These are phyloP conservation scores for Pichia californica DNA, from an alignment of 805 yeast species.

Conservation along the genomic window DNA sequence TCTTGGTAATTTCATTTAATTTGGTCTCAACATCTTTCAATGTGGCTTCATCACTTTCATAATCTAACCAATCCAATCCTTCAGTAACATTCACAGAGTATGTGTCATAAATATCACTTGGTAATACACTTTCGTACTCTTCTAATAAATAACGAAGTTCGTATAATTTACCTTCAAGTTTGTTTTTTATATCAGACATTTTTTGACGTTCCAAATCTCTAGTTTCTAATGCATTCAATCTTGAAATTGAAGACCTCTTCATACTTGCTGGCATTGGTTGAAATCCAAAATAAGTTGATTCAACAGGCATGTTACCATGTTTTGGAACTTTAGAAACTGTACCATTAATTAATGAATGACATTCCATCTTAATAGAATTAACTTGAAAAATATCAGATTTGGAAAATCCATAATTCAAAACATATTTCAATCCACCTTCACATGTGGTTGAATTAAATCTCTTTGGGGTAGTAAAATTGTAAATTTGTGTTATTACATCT, in stretches of 20 bases:
- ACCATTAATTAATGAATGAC: constrained; percentile 12
- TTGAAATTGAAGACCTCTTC: constrained; percentile 39
- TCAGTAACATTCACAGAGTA: constrained; percentile 37
- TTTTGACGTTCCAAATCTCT: constrained; percentile 49
- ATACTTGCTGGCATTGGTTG: constrained; percentile 44
- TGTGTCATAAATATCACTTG: constrained; percentile 32
- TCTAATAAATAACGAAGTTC: constrained; percentile 55
- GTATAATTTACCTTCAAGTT: constrained; percentile 70
- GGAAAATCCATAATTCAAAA: constrained; percentile 13
- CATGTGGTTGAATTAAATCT: constrained; percentile 33
- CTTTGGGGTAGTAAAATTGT: constrained; percentile 20
- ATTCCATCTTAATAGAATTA: constrained; percentile 34
- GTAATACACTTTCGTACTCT: constrained; percentile 41
- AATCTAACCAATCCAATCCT: constrained; percentile 72
- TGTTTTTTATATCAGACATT: constrained; percentile 48
- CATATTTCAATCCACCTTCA: constrained; percentile 28
- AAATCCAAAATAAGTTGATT: constrained; percentile 33
- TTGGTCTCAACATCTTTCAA: constrained; percentile 33
- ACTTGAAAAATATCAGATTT: constrained; percentile 39
- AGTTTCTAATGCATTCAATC: constrained; percentile 45
- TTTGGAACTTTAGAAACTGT: constrained; percentile 6
- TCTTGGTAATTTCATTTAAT: constrained; percentile 20
- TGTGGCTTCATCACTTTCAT: constrained; percentile 51
- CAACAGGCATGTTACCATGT: constrained; percentile 18
- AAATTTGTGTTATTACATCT: constrained; percentile 3